Evolutionary conservation across 139 green algal genomes (phyloP), one percentile per base, ranked within the genome.

Genomic region (Ostreobium quekettii): DNA sequence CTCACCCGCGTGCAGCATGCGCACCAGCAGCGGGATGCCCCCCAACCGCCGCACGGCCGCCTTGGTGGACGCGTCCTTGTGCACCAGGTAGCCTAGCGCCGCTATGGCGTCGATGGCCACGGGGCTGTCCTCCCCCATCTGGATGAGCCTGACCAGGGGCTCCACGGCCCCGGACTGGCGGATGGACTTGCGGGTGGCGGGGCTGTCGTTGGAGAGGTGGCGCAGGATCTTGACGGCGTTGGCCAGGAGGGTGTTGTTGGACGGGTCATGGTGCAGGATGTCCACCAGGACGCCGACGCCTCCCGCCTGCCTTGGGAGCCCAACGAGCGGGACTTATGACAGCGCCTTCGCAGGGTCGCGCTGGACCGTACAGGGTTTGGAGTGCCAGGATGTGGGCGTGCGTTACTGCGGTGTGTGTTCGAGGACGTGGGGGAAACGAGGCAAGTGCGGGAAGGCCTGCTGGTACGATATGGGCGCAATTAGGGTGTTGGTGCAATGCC

Each of bases 51-150:
- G 35, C 35, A 68, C 36, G 4, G 36, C 19, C 61, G 36, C 61
- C 26, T 68, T 68, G 5, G 61, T 68, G 22, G 38, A 38, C 8
- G 15, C 15, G 35, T 68, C 61, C 8, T 68, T 35, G 26, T 68
- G 61, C 36, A 36, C 61, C 36, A 68, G 53, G 36, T 68, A 68
- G 30, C 61, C 61, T 15, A 68, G 33, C 8, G 61, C 61, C 6
- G 61, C 61, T 24, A 68, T 68, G 7, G 61, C 61, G 8, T 68
- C 61, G 19, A 68, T 38, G 7, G n/a, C 26, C 22, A 53, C 26
- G 6, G 32, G 5, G 35, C 35, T 68, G 7, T 68, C 61, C 26
- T 68, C 61, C 5, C 36, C 35, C 6, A 48, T 24, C 8, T 36
- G 8, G 8, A 53, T 56, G 4, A 68, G 36, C 8, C 15, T 36